phyloP scores from a whole-genome alignment of 805 yeast species.

The Candida ortonii region DNA sequence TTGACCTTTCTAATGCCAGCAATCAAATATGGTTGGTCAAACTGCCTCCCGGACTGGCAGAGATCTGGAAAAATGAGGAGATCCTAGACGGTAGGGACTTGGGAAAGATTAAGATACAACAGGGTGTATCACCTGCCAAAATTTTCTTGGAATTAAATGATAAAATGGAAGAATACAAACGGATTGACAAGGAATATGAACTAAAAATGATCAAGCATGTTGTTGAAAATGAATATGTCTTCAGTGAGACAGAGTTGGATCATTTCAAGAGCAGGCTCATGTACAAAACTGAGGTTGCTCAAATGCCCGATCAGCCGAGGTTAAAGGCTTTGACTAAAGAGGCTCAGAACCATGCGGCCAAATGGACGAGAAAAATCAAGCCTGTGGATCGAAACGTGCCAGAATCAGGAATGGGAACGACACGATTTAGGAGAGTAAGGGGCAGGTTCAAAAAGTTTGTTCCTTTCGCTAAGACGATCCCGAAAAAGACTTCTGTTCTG shows the following conservation, averaged over 20 bases:
- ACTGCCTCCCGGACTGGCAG: conserved; percentile 82
- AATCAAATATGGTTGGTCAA: conserved; percentile 91
- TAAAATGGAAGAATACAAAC: conserved; percentile 42
- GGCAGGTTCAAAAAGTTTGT: conserved; percentile 41
- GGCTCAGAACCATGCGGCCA: conserved; percentile 32
- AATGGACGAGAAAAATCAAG: conserved; percentile 30
- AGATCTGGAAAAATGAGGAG: conserved; percentile 68
- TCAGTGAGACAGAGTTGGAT: conserved; percentile 78
- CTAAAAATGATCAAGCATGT: conserved; percentile 71
- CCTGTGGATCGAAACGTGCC: conserved; percentile 23
- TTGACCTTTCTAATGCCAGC: conserved; percentile 58
- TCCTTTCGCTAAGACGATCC: conserved; percentile 86
- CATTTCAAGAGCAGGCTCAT: conserved; percentile 54
- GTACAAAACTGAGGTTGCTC: conserved; percentile 49
- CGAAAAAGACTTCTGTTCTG: conserved; percentile 77
- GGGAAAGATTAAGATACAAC: conserved; percentile 75
- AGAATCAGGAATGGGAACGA: conserved; percentile 33
- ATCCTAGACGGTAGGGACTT: conserved; percentile 68
- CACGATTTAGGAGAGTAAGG: conserved; percentile 15
- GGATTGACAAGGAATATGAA: conserved; percentile 83
- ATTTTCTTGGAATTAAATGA: conserved; percentile 60
- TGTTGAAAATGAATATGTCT: conserved; percentile 82
- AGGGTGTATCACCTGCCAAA: conserved; percentile 34
- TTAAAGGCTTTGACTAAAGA: conserved; percentile 39
- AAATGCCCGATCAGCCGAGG: conserved; percentile 52